Conservation (phyloP, 495 filamentous ascomycete species). For the Platismatia glauca region DNA sequence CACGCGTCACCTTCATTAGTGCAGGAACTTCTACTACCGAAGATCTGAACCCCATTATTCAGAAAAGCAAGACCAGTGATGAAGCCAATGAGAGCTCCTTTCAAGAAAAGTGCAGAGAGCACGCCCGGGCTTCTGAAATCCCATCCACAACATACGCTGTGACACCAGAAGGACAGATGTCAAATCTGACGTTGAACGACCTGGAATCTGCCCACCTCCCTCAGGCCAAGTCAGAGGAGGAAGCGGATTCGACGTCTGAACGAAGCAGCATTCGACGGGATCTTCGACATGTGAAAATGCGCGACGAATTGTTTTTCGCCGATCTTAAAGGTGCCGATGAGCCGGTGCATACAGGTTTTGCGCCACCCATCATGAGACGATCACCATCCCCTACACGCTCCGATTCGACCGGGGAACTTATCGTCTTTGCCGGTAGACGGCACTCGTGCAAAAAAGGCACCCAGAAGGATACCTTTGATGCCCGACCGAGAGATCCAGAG, state of each 20-base stretch:
- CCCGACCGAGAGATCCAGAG: neutral
- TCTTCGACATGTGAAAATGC: neutral
- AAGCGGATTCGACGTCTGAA: neutral
- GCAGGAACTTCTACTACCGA: slow-evolving; percentile 50
- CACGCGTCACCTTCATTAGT: slow-evolving; percentile 65
- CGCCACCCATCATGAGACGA: slow-evolving; percentile 26
- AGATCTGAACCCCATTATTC: slow-evolving; percentile 16
- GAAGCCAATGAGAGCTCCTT: neutral
- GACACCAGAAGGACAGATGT: slow-evolving; percentile 2
- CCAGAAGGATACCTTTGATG: neutral
- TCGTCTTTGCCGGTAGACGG: slow-evolving; percentile 53
- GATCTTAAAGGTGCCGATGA: slow-evolving; percentile 10
- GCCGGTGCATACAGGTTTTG: slow-evolving; percentile 22
- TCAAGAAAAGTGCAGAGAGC: neutral
- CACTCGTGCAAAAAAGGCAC: neutral
- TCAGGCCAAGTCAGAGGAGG: neutral
- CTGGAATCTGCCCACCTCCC: neutral
- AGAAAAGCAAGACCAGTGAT: neutral
- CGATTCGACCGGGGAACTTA: slow-evolving; percentile 56
- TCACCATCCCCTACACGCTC: slow-evolving; percentile 37
- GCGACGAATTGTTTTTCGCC: slow-evolving; percentile 8
- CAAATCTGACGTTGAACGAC: slow-evolving; percentile 10
- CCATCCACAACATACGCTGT: neutral
- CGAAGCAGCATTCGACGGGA: neutral
- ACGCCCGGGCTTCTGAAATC: neutral